Evolutionary conservation across 1,284 basidiomycete species (phyloP).

Genomic region (Cutaneotrichosporon mucoides): DNA sequence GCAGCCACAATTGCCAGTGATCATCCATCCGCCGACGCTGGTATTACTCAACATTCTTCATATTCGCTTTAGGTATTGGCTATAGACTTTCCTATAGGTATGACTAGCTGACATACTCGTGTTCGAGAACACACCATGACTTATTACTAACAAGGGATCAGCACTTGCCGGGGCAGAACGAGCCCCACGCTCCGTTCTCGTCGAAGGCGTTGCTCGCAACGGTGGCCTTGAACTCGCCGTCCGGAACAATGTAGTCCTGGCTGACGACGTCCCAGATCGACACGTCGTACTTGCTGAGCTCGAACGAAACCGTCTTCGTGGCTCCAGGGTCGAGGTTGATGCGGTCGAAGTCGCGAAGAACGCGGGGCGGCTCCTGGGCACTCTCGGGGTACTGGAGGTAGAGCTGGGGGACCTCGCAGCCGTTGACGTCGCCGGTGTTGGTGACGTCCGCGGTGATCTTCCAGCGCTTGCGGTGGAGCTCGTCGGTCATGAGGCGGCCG

Average conservation of each 20-base stretch:
- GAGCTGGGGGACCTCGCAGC: conserved; percentile 49
- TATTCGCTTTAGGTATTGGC: no score
- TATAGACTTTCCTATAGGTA: no score
- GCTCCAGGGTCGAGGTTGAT: conserved; percentile 43
- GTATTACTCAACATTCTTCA: no score
- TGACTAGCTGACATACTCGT: no score
- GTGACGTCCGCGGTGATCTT: conserved; percentile 48
- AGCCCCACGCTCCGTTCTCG: not conserved
- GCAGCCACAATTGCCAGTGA: no score
- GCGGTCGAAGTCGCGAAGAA: conserved; percentile 44
- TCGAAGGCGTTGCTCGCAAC: conserved; percentile 27
- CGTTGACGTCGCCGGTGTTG: conserved; percentile 50
- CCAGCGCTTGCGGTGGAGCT: conserved; percentile 46
- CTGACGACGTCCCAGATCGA: conserved; percentile 48
- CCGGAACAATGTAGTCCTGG: conserved; percentile 47
- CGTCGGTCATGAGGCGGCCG: conserved; percentile 3
- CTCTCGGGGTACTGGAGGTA: conserved; percentile 47
- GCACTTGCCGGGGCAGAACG: not conserved
- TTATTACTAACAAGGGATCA: no score
- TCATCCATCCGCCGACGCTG: no score
- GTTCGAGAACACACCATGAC: no score
- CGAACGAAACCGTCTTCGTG: conserved; percentile 38
- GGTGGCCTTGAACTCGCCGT: conserved; percentile 42
- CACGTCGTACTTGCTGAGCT: conserved; percentile 47
- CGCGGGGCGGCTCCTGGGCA: conserved; percentile 47